These are phyloP conservation scores for Tuber umbilicatum DNA, from an alignment of 495 filamentous ascomycete genomes.

Conservation along the genomic window DNA sequence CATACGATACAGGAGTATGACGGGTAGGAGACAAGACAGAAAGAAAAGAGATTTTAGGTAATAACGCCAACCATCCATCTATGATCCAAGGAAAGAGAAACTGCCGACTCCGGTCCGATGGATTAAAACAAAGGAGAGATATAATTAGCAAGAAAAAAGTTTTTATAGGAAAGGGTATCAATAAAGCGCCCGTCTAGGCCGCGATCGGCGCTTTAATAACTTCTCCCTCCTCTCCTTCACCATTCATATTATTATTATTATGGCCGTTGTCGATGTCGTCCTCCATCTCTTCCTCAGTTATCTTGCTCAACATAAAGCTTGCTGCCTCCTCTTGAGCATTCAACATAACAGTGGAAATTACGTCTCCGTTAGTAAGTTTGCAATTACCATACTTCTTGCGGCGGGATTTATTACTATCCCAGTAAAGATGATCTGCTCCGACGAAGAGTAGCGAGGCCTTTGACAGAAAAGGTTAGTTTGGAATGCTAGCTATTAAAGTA, in stretches of 20 bases:
- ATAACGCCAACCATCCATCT: neutral
- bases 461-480: neutral
- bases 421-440: neutral
- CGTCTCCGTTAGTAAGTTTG: neutral
- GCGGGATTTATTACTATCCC: neutral
- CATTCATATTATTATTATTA: neutral
- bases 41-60: neutral
- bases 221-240: neutral
- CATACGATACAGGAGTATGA: neutral
- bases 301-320: neutral
- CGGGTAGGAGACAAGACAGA: neutral
- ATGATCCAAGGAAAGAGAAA: neutral
- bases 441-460: neutral
- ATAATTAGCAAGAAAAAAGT: neutral
- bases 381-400: conserved; percentile 1
- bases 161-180: neutral
- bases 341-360: neutral
- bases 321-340: neutral
- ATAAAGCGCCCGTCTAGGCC: neutral
- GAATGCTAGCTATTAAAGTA: neutral
- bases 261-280: neutral
- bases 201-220: neutral
- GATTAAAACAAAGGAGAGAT: neutral
- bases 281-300: neutral
- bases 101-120: conserved; percentile 5